A percentile compares a stretch with the other conserved stretches of the same genome.
These are phyloP conservation scores for Rhizophora apiculata DNA, from an alignment of 345 rosid genomes.

Conservation along the genomic window DNA sequence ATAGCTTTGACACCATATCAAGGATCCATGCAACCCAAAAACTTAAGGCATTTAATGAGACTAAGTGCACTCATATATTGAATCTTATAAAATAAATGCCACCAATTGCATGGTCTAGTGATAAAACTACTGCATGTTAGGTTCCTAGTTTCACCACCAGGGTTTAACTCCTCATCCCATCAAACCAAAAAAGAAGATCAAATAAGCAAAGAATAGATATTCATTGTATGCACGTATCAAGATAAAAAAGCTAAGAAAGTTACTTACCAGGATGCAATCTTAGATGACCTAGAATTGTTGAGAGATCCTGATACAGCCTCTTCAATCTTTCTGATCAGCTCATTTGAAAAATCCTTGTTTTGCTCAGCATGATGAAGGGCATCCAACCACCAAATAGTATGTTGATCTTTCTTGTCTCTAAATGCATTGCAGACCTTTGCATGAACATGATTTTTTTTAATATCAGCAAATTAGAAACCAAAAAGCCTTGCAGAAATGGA, in stretches of 20 bases:
- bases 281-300: slow-evolving; percentile 54
- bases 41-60: no score
- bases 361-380: slow-evolving; percentile 62
- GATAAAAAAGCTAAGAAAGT: slow-evolving; percentile 1
- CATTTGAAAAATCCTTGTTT: slow-evolving; percentile 55
- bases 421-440: slow-evolving; percentile 62
- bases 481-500: not conserved
- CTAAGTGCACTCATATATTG: no score
- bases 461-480: not conserved
- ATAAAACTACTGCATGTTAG: no score
- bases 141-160: no score
- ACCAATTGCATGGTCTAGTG: no score
- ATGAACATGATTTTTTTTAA: slow-evolving; percentile 1
- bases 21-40: no score
- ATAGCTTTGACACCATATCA: no score
- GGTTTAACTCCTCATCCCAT: no score
- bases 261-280: slow-evolving; percentile 49
- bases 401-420: slow-evolving; percentile 39
- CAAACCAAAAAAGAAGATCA: no score
- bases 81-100: no score
- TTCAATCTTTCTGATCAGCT: slow-evolving; percentile 77
- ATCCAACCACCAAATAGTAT: slow-evolving; percentile 82
- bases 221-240: not conserved
- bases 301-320: slow-evolving; percentile 66
- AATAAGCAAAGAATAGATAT: not conserved